These are phyloP conservation scores for Kwoniella bestiolae DNA, from an alignment of 768 basidiomycete species.

Conservation along the genomic window DNA sequence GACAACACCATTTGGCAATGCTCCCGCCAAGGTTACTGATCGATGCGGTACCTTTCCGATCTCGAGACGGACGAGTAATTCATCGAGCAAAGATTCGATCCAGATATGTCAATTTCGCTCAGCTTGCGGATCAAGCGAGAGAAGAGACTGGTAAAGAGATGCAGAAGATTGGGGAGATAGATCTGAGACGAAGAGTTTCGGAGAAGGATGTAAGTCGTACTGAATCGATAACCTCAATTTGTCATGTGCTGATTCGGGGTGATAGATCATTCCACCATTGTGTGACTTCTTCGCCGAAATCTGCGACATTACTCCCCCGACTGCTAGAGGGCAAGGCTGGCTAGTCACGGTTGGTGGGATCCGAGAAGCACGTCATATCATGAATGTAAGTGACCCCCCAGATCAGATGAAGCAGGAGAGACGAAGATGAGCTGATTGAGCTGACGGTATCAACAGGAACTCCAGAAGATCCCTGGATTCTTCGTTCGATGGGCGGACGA, in stretches of 20 bases:
- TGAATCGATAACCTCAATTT: background rate
- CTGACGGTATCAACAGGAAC: conserved; percentile 20
- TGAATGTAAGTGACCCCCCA: conserved; percentile 27
- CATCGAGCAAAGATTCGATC: conserved; percentile 25
- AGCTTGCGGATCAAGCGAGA: background rate
- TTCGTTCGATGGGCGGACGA: conserved; percentile 36
- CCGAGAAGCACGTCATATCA: conserved; percentile 20
- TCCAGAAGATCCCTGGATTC: conserved; percentile 37
- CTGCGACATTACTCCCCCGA: conserved; percentile 30
- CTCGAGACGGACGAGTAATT: background rate
- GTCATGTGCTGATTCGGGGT: background rate
- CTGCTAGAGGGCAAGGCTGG: conserved; percentile 31
- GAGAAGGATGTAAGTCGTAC: conserved; percentile 33
- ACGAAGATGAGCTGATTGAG: background rate
- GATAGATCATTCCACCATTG: conserved; percentile 34
- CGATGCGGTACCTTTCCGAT: conserved; percentile 25
- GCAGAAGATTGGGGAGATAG: conserved; percentile 19
- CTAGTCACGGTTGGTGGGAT: conserved; percentile 28
- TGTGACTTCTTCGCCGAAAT: conserved; percentile 37
- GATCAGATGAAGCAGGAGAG: no score
- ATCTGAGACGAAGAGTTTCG: conserved; percentile 28
- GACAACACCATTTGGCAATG: background rate
- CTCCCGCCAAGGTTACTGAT: conserved; percentile 14
- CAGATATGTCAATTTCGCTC: background rate
- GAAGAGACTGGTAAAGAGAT: conserved; percentile 20